These are phyloP conservation scores for Fusarium napiforme DNA, from an alignment of 2,329 filamentous ascomycete species.

Conservation along the genomic window DNA sequence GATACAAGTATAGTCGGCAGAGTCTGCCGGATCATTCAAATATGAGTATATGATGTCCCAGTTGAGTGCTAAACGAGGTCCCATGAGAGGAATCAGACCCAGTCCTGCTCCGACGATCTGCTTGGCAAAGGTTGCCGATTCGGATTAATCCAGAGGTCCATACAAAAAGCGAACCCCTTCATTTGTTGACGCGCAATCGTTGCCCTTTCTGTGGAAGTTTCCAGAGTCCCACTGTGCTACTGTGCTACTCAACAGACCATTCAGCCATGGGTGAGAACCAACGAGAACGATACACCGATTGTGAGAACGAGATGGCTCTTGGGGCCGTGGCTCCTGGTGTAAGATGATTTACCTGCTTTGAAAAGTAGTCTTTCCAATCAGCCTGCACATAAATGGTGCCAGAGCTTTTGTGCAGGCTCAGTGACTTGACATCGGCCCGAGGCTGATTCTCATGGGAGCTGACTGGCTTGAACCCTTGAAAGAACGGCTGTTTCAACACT, in stretches of 20 bases:
- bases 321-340: fast-evolving
- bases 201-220: neutral
- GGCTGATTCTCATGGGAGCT: neutral
- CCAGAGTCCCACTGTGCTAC: neutral
- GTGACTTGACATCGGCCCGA: neutral
- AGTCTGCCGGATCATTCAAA: neutral
- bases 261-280: neutral
- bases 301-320: neutral
- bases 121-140: neutral
- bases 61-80: neutral
- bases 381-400: neutral
- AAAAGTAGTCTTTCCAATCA: neutral
- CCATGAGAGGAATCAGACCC: neutral
- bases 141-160: neutral
- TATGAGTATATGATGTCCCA: neutral
- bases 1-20: neutral
- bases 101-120: neutral
- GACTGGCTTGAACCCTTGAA: neutral
- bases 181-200: neutral
- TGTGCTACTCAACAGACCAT: neutral
- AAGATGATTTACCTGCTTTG: neutral
- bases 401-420: neutral
- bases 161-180: neutral
- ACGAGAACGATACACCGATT: neutral
- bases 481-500: neutral